Conservation (phyloP, 192 early-diverging fungal genomes). For the Backusella sp. region DNA sequence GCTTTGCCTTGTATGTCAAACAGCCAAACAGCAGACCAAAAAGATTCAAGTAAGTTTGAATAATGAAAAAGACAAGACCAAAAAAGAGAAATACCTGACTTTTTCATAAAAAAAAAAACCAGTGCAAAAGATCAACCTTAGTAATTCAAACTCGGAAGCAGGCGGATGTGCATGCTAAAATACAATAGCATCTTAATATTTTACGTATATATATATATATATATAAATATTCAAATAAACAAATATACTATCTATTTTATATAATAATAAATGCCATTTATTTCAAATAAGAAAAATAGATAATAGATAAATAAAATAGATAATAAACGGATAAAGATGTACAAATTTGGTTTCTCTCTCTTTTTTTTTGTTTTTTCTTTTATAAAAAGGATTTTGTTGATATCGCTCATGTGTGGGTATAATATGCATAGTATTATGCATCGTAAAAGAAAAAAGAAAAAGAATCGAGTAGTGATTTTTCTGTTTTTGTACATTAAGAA, state of each 20-base stretch:
- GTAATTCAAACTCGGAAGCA: conserved; percentile 27
- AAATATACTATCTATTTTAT: conserved; percentile 4
- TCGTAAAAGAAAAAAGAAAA: background rate
- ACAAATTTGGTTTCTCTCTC: background rate
- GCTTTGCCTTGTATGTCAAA: conserved; percentile 74
- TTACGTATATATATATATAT: background rate
- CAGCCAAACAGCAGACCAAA: conserved; percentile 18
- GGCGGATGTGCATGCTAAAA: conserved; percentile 32
- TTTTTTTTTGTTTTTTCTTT: background rate
- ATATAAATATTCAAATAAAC: background rate
- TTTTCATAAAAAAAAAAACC: background rate
- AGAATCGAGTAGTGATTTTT: background rate
- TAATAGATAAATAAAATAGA: background rate
- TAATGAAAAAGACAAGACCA: background rate
- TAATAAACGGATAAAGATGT: background rate
- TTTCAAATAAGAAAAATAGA: background rate
- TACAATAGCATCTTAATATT: background rate
- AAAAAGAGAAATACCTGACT: background rate
- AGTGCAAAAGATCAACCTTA: conserved; percentile 40
- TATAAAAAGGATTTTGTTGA: background rate
- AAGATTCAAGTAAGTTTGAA: background rate
- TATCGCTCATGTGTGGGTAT: background rate
- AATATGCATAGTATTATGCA: background rate
- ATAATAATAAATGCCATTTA: conserved; percentile 3
- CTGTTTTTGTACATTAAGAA: background rate